These are phyloP conservation scores for Ajuga chamaepitys DNA, from an alignment of 257 asterid genomes.

Conservation along the genomic window DNA sequence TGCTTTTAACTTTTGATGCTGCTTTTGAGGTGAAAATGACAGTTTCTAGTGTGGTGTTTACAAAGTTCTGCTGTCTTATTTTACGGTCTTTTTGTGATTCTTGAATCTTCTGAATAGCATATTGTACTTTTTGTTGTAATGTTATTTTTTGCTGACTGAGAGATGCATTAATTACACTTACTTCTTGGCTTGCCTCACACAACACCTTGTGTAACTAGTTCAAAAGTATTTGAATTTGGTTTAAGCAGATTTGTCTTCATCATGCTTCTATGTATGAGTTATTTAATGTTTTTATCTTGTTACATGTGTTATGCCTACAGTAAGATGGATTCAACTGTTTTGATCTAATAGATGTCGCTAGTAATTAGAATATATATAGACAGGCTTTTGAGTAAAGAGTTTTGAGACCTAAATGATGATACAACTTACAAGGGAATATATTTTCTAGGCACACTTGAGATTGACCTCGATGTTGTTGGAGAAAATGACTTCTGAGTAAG, in stretches of 20 bases:
- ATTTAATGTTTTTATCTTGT: too few species aligned
- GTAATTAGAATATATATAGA: background rate
- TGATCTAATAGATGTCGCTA: background rate
- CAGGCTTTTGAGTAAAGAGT: background rate
- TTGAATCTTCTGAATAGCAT: background rate
- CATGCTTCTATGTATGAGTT: too few species aligned
- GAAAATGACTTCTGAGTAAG: background rate
- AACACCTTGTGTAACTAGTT: background rate
- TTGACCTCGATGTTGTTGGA: background rate
- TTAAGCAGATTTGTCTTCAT: too few species aligned
- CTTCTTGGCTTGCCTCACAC: too few species aligned
- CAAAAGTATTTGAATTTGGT: constrained; percentile 1
- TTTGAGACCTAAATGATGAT: background rate
- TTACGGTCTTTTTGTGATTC: background rate
- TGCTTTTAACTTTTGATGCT: constrained; percentile 85
- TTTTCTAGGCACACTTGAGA: background rate
- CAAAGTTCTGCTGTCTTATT: background rate
- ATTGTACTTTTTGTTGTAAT: too few species aligned
- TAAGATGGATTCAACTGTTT: background rate
- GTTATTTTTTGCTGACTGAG: background rate
- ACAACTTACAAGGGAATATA: background rate
- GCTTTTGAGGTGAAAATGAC: constrained; percentile 79
- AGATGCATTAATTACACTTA: background rate
- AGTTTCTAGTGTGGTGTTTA: constrained; percentile 3
- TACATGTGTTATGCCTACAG: background rate